These are phyloP conservation scores for Brettanomyces custersianus DNA, from an alignment of 805 yeast genomes.

Conservation along the genomic window DNA sequence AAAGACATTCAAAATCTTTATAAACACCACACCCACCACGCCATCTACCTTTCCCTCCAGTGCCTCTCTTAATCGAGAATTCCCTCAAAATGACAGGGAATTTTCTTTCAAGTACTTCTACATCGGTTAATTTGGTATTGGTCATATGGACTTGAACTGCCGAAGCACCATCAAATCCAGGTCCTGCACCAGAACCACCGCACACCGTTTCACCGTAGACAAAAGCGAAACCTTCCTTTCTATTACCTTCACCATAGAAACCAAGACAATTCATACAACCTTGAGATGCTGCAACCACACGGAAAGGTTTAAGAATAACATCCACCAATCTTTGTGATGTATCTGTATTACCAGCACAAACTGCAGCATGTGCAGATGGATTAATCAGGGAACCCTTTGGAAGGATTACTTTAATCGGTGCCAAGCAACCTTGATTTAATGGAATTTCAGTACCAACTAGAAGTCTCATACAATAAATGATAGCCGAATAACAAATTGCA, in stretches of 20 bases:
- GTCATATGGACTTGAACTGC: slow-evolving; percentile 46
- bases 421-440: slow-evolving; percentile 47
- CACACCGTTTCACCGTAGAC: slow-evolving; percentile 46
- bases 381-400: slow-evolving; percentile 23
- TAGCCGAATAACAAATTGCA: slow-evolving; percentile 44
- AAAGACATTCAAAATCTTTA: slow-evolving; percentile 37
- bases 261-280: slow-evolving; percentile 45
- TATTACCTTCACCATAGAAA: no score
- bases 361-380: slow-evolving; percentile 39
- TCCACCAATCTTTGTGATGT: no score
- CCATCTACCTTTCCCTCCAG: slow-evolving; percentile 39
- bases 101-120: slow-evolving; percentile 41
- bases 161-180: slow-evolving; percentile 36
- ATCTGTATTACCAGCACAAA: slow-evolving; percentile 42
- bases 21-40: slow-evolving; percentile 41
- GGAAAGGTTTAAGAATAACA: no score
- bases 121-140: slow-evolving; percentile 45
- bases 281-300: slow-evolving; percentile 46
- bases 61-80: slow-evolving; percentile 30
- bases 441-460: slow-evolving; percentile 46
- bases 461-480: slow-evolving; percentile 42
- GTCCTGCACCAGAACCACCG: slow-evolving; percentile 45
- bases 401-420: slow-evolving; percentile 28
- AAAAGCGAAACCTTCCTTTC: slow-evolving; percentile 35
- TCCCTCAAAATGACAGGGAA: slow-evolving; percentile 40